Evolutionary conservation across 2,329 filamentous ascomycete genomes (phyloP).

Genomic region (Cyclaneusma minus): DNA sequence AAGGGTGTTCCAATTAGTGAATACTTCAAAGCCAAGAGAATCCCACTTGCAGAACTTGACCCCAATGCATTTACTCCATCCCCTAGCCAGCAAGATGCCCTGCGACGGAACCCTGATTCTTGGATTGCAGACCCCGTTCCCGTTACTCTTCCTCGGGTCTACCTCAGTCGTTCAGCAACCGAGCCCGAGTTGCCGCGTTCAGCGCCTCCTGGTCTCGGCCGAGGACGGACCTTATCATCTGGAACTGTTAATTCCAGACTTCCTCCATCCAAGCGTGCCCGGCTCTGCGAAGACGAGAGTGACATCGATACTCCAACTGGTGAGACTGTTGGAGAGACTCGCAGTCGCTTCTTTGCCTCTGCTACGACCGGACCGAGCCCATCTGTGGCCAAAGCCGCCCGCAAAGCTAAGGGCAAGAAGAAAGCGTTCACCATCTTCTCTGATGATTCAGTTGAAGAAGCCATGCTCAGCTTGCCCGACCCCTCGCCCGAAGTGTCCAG

Average conservation of each 20-base stretch:
- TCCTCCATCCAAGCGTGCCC: slow-evolving; percentile 30
- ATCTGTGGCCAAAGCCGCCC: slow-evolving; percentile 18
- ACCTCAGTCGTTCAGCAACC: slow-evolving; percentile 10
- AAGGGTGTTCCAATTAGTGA: slow-evolving; percentile 43
- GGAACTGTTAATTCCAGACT: slow-evolving; percentile 23
- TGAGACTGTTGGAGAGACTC: slow-evolving; percentile 17
- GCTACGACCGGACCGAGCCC: slow-evolving; percentile 21
- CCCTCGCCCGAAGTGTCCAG: slow-evolving; percentile 10
- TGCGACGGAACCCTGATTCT: slow-evolving; percentile 35
- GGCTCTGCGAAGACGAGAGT: slow-evolving; percentile 31
- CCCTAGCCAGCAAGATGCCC: slow-evolving; percentile 43
- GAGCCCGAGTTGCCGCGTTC: slow-evolving; percentile 19
- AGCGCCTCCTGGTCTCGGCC: slow-evolving; percentile 18
- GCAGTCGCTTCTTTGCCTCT: slow-evolving; percentile 31
- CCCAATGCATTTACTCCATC: slow-evolving; percentile 52
- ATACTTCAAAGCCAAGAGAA: slow-evolving; percentile 49
- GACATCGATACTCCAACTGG: slow-evolving; percentile 18
- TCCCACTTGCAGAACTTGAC: slow-evolving; percentile 50
- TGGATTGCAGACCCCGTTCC: slow-evolving; percentile 37
- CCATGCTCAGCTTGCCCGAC: slow-evolving; percentile 28
- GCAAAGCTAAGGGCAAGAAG: slow-evolving; percentile 23
- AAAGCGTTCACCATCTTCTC: slow-evolving; percentile 33
- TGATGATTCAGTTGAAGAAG: slow-evolving; percentile 33
- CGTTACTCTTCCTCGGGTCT: too few relatives aligned
- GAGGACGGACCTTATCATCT: slow-evolving; percentile 25